Percentiles rank a stretch among this genome's conserved stretches.
These are phyloP conservation scores for Dryas octopetala DNA, from an alignment of 306 rosid genomes.

Conservation along the genomic window DNA sequence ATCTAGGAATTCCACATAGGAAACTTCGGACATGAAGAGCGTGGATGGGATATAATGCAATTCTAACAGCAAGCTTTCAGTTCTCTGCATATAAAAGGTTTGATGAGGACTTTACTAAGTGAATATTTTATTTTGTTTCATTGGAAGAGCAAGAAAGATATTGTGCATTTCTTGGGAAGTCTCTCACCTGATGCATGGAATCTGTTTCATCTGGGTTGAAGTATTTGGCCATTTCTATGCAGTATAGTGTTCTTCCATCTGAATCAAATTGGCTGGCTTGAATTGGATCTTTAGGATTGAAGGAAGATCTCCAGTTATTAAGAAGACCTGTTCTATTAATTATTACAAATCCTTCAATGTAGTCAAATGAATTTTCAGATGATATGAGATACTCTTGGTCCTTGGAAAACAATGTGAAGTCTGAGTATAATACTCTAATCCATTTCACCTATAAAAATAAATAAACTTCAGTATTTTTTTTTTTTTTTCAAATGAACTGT, in stretches of 20 bases:
- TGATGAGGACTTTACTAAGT: conserved; percentile 1
- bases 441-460: conserved; percentile 71
- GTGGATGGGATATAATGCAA: conserved; percentile 65
- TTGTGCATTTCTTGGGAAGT: not conserved
- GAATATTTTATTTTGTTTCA: not conserved
- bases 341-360: conserved; percentile 85
- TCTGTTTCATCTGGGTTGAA: conserved; percentile 64
- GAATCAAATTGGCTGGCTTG: conserved; percentile 70
- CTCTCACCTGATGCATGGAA: conserved; percentile 56
- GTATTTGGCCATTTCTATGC: conserved; percentile 86
- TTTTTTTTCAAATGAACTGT: no score
- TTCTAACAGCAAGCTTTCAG: conserved; percentile 54
- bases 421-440: conserved; percentile 87
- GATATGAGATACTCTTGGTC: conserved; percentile 90
- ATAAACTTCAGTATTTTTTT: not conserved
- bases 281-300: conserved; percentile 67
- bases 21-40: conserved; percentile 74
- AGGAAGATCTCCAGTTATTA: conserved; percentile 86
- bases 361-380: conserved; percentile 64
- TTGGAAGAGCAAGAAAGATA: conserved; percentile 1
- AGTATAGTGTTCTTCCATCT: conserved; percentile 69
- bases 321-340: conserved; percentile 76
- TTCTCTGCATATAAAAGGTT: conserved; percentile 50
- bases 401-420: conserved; percentile 60
- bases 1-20: conserved; percentile 77